A percentile compares a stretch with the other conserved stretches of the same genome.
These are phyloP conservation scores for Myxozyma vanderwaltii DNA, from an alignment of 805 yeast species.

Conservation along the genomic window DNA sequence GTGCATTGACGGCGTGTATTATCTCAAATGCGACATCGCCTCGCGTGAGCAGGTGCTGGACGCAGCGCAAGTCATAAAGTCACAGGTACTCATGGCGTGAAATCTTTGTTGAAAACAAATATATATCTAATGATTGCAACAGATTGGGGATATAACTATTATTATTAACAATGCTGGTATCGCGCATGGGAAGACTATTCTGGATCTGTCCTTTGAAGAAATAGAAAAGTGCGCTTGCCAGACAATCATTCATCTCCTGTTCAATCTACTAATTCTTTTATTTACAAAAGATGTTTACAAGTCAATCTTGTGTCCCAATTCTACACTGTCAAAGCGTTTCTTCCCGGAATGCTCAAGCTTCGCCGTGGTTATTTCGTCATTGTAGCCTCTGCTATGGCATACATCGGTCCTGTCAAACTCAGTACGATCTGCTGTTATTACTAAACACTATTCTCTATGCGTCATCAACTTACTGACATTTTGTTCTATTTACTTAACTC, in stretches of 20 bases:
- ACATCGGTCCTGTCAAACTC: slow-evolving; percentile 79
- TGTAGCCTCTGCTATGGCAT: slow-evolving; percentile 81
- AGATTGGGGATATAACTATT: slow-evolving; percentile 62
- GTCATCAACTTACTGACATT: neutral
- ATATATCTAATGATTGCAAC: too few species aligned
- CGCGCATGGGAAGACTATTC: slow-evolving; percentile 56
- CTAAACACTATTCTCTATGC: neutral
- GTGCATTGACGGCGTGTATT: slow-evolving; percentile 50
- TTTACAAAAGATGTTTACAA: slow-evolving; percentile 50
- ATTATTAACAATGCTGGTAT: slow-evolving; percentile 86
- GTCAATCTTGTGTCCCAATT: slow-evolving; percentile 73
- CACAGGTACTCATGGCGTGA: slow-evolving; percentile 29
- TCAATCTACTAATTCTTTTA: neutral
- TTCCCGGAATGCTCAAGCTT: slow-evolving; percentile 67
- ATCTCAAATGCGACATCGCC: slow-evolving; percentile 72
- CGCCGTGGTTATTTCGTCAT: slow-evolving; percentile 78
- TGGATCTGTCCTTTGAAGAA: slow-evolving; percentile 58
- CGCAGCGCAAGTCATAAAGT: slow-evolving; percentile 47
- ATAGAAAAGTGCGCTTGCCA: slow-evolving; percentile 48
- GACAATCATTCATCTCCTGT: too few species aligned
- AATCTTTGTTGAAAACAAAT: neutral
- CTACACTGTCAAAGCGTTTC: slow-evolving; percentile 66
- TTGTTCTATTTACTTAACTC: neutral
- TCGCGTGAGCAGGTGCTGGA: slow-evolving; percentile 50
- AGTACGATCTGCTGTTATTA: slow-evolving; percentile 34